Percentiles rank a stretch among this genome's conserved stretches.
phyloP scores from a whole-genome alignment of 768 basidiomycete genomes.

The Mycena maculata region DNA sequence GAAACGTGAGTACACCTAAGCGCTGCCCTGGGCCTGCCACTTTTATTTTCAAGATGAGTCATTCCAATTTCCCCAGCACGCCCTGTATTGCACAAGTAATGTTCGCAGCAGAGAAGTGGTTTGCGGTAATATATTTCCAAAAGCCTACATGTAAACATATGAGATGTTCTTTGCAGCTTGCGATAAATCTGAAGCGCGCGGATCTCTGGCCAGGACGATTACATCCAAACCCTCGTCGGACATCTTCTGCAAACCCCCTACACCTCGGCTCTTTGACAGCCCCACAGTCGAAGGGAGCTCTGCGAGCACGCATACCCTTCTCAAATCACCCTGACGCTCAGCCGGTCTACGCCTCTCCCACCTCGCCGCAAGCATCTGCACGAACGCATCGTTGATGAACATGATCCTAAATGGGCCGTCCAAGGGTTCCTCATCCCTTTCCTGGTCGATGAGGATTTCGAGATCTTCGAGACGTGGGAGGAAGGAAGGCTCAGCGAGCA shows the following conservation, averaged over 20 bases:
- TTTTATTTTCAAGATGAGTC: no score
- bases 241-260: constrained; percentile 12
- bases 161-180: not conserved
- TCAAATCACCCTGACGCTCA: not conserved
- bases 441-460: not conserved
- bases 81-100: no score
- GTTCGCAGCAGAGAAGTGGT: no score
- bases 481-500: constrained; percentile 21
- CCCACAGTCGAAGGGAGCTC: constrained; percentile 16
- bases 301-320: constrained; percentile 2
- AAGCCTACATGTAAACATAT: constrained; percentile 11
- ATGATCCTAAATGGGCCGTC: not conserved
- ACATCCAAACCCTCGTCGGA: constrained; percentile 25
- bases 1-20: no score
- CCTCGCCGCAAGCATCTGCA: constrained; percentile 11
- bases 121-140: no score
- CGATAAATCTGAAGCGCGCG: not conserved
- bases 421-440: not conserved
- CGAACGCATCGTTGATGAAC: constrained; percentile 23
- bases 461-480: constrained; percentile 21
- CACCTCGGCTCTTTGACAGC: constrained; percentile 11
- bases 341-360: constrained; percentile 1
- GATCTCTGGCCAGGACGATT: constrained; percentile 6
- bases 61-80: no score
- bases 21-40: no score